phyloP scores from a whole-genome alignment of 345 rosid species.

The Eucalyptus victrix region DNA sequence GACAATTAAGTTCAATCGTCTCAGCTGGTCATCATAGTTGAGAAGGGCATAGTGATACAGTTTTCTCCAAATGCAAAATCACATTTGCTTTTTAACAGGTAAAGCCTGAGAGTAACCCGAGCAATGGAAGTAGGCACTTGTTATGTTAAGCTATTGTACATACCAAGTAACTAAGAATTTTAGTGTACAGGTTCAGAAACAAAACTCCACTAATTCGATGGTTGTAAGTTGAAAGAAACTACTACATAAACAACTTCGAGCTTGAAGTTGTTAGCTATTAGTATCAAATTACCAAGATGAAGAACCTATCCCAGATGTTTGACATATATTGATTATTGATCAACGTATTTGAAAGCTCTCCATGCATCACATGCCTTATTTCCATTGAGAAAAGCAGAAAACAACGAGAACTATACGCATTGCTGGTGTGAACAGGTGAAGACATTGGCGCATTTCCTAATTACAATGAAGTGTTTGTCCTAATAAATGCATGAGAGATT shows the following conservation, averaged over 20 bases:
- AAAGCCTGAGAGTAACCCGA: background rate
- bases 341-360: background rate
- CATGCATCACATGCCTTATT: background rate
- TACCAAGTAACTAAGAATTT: background rate
- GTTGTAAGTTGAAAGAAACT: background rate
- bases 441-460: background rate
- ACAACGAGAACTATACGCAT: background rate
- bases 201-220: background rate
- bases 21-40: background rate
- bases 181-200: background rate
- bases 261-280: background rate
- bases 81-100: background rate
- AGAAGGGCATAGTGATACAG: background rate
- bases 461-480: background rate
- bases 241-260: background rate
- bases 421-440: background rate
- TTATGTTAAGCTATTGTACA: background rate
- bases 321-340: background rate
- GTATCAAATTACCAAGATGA: background rate
- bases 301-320: background rate
- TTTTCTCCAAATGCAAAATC: background rate
- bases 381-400: background rate
- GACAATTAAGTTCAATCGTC: background rate
- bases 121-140: background rate
- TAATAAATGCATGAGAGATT: background rate